Conservation (phyloP, 495 filamentous ascomycete genomes). For the Chaetomium tenue region DNA sequence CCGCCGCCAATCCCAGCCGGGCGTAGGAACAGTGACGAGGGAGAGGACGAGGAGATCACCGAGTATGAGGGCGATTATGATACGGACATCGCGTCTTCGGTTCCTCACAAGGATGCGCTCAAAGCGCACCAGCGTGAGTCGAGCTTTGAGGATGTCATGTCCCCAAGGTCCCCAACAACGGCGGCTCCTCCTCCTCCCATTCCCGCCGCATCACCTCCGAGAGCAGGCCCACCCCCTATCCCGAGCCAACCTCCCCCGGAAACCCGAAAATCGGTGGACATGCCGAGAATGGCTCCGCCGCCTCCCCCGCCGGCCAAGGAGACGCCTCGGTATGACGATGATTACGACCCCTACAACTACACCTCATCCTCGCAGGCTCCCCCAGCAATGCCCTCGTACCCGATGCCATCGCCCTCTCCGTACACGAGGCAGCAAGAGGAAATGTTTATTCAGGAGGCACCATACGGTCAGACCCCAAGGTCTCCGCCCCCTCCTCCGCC, state of each 20-base stretch:
- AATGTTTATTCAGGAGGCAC: slow-evolving; percentile 27
- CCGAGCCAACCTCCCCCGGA: slow-evolving; percentile 55
- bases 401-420: slow-evolving; percentile 53
- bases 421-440: slow-evolving; percentile 33
- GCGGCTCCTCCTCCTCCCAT: slow-evolving; percentile 48
- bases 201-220: slow-evolving; percentile 48
- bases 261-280: slow-evolving; percentile 56
- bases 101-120: slow-evolving; percentile 85
- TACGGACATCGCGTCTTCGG: slow-evolving; percentile 90
- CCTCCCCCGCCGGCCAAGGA: slow-evolving; percentile 56
- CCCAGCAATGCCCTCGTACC: slow-evolving; percentile 42
- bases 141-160: slow-evolving; percentile 58
- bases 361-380: slow-evolving; percentile 41
- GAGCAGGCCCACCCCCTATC: slow-evolving; percentile 56
- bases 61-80: slow-evolving; percentile 99
- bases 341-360: slow-evolving; percentile 75
- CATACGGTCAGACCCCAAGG: slow-evolving; percentile 38
- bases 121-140: slow-evolving; percentile 77
- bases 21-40: slow-evolving; percentile 56
- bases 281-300: slow-evolving; percentile 67
- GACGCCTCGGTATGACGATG: slow-evolving; percentile 54
- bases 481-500: slow-evolving; percentile 49
- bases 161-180: slow-evolving; percentile 48
- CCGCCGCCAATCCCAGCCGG: slow-evolving; percentile 31
- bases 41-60: slow-evolving; percentile 74